Base-by-base conservation (phyloP, 2,329 filamentous ascomycete species). In the Hymenotorrendiella dingleyae region DNA sequence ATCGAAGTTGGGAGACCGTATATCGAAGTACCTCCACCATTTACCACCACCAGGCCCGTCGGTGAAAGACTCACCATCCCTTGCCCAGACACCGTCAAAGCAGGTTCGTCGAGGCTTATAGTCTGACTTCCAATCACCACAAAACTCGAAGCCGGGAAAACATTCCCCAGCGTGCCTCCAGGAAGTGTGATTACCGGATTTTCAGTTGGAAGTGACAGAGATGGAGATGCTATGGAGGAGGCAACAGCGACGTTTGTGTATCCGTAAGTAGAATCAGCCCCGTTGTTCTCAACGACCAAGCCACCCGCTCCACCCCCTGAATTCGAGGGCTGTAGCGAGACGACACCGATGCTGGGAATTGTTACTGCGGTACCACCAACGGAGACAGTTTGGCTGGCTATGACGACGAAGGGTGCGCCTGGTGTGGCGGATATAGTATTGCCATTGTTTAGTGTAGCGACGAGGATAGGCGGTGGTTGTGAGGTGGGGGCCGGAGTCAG, bases 291-390 rank as follows among this genome's bases (percentile, higher is more conserved):
- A 3, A 27, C 24, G 20, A 41, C 29, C 7, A 34, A 14, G 8
- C 21, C 11, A 23, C 37, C 37, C 19, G 20, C 34, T n/a, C n/a
- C n/a, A n/a, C n/a, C n/a, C n/a, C n/a, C n/a, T n/a, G n/a, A n/a
- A n/a, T n/a, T n/a, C 8, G 38, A 24, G 2, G 29, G 29, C 9
- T 9, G 24, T 12, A 41, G 38, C 7, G 20, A 23, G 17, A 41
- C 29, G 20, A 41, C 22, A 11, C 30, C 28, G 12, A 11, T 21
- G n/a, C 35, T 33, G 12, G 19, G n/a, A 16, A 38, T 21, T 19
- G 41, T 38, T 12, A 43, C 21, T 16, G 41, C 23, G 3, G 33
- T 26, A 11, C 34, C 34, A 16, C 34, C 41, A 24, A 23, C 24
- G 12, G 34, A 38, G 4, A 20, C 21, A 16, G 24, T 36, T 14